phyloP scores from a whole-genome alignment of 495 filamentous ascomycete genomes.

The Lasiosphaeris hirsuta region DNA sequence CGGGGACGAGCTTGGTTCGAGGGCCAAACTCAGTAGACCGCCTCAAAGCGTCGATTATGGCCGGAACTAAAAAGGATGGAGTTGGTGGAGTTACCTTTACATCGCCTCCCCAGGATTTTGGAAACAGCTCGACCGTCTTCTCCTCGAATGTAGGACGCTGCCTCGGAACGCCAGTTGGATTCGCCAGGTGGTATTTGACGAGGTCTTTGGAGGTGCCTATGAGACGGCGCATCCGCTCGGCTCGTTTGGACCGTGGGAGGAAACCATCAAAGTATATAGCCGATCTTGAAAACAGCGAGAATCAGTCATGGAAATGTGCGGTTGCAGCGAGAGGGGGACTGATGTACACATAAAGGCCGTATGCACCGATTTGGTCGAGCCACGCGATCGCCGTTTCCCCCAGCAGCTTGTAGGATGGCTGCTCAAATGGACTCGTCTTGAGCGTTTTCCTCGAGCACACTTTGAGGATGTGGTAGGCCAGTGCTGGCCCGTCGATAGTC shows the following conservation, averaged over 20 bases:
- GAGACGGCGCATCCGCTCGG: constrained; percentile 29
- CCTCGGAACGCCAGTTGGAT: constrained; percentile 15
- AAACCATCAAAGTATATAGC: constrained; percentile 78
- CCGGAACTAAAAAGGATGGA: constrained; percentile 64
- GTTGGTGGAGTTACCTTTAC: constrained; percentile 41
- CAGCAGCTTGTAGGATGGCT: constrained; percentile 60
- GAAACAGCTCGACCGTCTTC: constrained; percentile 19
- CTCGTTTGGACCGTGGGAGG: constrained; percentile 48
- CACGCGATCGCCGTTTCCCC: constrained; percentile 57
- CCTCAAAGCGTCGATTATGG: constrained; percentile 60
- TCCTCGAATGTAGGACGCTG: constrained; percentile 1
- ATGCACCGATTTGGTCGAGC: constrained; percentile 50
- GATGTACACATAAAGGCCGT: constrained; percentile 56
- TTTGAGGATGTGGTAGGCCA: constrained; percentile 68
- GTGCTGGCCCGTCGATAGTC: constrained; percentile 71
- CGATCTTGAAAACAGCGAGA: constrained; percentile 28
- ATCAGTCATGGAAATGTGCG: constrained; percentile 10
- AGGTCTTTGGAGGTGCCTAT: constrained; percentile 22
- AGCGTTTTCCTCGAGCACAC: constrained; percentile 45
- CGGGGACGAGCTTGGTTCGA: constrained; percentile 56
- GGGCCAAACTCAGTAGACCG: constrained; percentile 41
- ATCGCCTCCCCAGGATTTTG: constrained; percentile 4
- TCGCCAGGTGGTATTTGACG: constrained; percentile 20
- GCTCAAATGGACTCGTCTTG: constrained; percentile 40
- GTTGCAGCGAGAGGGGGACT: constrained; percentile 9